Evolutionary conservation across 352 stramenopile species (phyloP).

Genomic region (Thraustochytrium sp.): DNA sequence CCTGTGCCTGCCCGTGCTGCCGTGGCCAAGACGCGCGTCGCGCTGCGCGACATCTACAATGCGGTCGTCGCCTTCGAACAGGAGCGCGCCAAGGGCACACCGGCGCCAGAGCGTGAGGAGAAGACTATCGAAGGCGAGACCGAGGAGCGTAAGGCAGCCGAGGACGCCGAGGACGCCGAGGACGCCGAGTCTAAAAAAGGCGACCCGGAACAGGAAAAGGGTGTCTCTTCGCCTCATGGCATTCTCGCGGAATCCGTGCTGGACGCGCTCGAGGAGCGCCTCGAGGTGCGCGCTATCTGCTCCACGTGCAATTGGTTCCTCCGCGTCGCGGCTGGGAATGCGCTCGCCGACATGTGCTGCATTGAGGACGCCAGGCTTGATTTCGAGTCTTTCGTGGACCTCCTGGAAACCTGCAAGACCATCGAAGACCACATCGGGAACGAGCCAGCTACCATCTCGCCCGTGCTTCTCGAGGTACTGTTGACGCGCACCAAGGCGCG

Average conservation of each 20-base stretch:
- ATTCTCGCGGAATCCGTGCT: background rate
- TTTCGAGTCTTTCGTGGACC: slow-evolving; percentile 34
- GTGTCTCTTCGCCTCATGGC: no score
- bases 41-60: slow-evolving; percentile 19
- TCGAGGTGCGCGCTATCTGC: slow-evolving; percentile 20
- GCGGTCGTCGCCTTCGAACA: background rate
- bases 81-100: background rate
- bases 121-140: background rate
- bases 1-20: background rate
- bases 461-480: background rate
- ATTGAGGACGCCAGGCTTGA: background rate
- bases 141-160: background rate
- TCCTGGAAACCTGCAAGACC: slow-evolving; percentile 7
- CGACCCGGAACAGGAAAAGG: no score
- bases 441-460: background rate
- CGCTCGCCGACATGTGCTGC: background rate
- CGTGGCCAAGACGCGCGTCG: background rate
- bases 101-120: background rate
- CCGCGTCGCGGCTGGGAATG: background rate
- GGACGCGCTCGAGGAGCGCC: background rate
- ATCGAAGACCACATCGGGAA: background rate
- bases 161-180: no score
- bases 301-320: slow-evolving; percentile 27
- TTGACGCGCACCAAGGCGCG: background rate
- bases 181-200: no score